Evolutionary conservation across 208 protist species (phyloP), one percentile per base, ranked within the genome.

Genomic region (Phytomonas serpens): DNA sequence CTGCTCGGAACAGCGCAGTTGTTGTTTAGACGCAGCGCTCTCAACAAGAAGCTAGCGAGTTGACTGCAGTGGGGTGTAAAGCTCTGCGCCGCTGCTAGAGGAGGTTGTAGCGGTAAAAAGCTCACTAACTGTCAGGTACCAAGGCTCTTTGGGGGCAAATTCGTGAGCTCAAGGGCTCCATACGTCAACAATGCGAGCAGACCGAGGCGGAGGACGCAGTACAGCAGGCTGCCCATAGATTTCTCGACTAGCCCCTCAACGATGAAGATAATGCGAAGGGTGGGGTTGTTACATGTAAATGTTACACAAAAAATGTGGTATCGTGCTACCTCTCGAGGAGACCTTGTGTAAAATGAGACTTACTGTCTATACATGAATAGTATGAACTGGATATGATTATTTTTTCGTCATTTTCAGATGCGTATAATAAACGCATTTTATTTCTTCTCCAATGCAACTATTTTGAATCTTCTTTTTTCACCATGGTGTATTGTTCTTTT

Each of bases 161-260:
- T 11, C 37, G 37, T 13, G 37, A 40, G 37, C 37, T 40, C 47
- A 83, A 80, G 61, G 63, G 47, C 10, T 61, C 34, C 10, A 64
- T 89, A 7, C 42, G 72, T 51, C 40, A 52, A 62, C 71, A 86
- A 3, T 89, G 84, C 71, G 30, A 68, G 5, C 69, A 72, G 16
- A 82, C 86, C 29, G 85, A 90, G 68, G 76, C 47, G 19, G 79
- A 74, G 1, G 85, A 87, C 65, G 77, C 77, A 3, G 74, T 67
- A 2, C 77, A 85, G 74, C 82, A 87, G 74, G 47, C 27, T 62
- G 73, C 70, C 30, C 82, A 84, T 37, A 71, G 77, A 61, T 52
- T 51, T 14, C 80, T 75, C n/a, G 69, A 74, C 62, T 62, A 70
- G 13, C 68, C 73, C 14, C 66, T 86, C 30, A 79, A 89, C 65